These are phyloP conservation scores for Leucosporidium yakuticum DNA, from an alignment of 768 basidiomycete species.

Conservation along the genomic window DNA sequence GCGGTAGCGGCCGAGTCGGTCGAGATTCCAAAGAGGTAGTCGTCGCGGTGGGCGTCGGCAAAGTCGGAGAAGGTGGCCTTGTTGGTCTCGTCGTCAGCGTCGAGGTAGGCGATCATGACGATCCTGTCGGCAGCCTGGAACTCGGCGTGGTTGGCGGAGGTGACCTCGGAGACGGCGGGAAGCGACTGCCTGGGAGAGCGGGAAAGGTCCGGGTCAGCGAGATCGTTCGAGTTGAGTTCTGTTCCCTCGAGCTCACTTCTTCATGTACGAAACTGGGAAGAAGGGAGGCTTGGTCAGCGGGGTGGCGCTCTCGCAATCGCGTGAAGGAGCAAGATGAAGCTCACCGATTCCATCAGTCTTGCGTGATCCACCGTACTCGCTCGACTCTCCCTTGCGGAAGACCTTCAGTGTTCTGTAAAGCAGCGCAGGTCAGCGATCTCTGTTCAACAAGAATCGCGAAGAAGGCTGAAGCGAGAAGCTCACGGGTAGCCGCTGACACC, in stretches of 20 bases:
- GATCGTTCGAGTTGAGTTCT: neutral
- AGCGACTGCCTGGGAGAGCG: conserved; percentile 66
- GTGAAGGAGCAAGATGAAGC: conserved; percentile 65
- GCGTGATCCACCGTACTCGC: conserved; percentile 80
- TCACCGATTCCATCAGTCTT: conserved; percentile 80
- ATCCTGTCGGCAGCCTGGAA: conserved; percentile 86
- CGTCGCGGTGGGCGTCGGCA: conserved; percentile 84
- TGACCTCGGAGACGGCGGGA: conserved; percentile 83
- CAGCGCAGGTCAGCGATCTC: neutral
- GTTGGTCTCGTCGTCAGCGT: conserved; percentile 54
- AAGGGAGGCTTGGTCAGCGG: neutral
- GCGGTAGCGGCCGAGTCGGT: conserved; percentile 64
- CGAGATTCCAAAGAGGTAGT: conserved; percentile 82
- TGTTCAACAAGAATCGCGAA: neutral
- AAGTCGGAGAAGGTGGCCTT: conserved; percentile 59
- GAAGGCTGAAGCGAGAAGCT: conserved; percentile 41
- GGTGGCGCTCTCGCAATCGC: conserved; percentile 50
- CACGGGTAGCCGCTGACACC: conserved; percentile 93
- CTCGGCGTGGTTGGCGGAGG: conserved; percentile 65
- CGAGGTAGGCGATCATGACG: conserved; percentile 77
- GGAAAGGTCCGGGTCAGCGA: conserved; percentile 20
- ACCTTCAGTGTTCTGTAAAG: conserved; percentile 73
- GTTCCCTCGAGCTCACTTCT: conserved; percentile 23
- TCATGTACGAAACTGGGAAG: conserved; percentile 33
- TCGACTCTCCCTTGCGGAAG: conserved; percentile 72